Percentiles rank a stretch among this genome's conserved stretches.
Evolutionary conservation across 73 alveolate species (phyloP).

Genomic region (Paramecium pentaurelia): DNA sequence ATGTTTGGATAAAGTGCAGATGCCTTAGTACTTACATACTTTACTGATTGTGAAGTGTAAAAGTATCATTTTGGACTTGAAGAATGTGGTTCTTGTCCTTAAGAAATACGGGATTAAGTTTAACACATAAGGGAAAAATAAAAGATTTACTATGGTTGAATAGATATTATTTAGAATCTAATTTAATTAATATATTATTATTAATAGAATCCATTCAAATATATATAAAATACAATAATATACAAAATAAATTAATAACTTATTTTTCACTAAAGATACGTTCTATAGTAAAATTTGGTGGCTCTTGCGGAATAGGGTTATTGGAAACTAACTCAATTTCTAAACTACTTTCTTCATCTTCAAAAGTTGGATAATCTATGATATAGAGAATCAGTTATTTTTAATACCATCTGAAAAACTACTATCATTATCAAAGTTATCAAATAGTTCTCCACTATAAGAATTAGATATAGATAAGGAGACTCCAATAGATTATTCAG

Average conservation of each 20-base stretch:
- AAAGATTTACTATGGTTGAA: slow-evolving; percentile 37
- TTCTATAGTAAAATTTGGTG: background rate
- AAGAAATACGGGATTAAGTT: background rate
- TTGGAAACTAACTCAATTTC: background rate
- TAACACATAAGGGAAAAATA: background rate
- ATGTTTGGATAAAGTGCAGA: slow-evolving; percentile 50
- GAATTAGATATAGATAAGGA: background rate
- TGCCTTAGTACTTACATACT: background rate
- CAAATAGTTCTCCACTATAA: background rate
- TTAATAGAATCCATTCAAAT: background rate
- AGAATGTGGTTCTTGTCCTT: slow-evolving; percentile 46
- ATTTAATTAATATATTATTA: background rate
- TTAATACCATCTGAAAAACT: background rate
- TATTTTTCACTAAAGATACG: background rate
- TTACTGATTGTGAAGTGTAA: slow-evolving; percentile 48
- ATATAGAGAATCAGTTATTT: background rate
- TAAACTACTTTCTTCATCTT: background rate
- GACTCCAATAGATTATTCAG: background rate
- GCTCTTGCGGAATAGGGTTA: background rate
- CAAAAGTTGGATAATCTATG: background rate
- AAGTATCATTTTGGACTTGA: slow-evolving; percentile 34
- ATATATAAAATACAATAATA: background rate
- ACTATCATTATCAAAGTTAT: background rate
- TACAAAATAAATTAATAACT: background rate
- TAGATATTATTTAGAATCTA: background rate